phyloP scores from a whole-genome alignment of 345 rosid species.

The Sonneratia caseolaris region DNA sequence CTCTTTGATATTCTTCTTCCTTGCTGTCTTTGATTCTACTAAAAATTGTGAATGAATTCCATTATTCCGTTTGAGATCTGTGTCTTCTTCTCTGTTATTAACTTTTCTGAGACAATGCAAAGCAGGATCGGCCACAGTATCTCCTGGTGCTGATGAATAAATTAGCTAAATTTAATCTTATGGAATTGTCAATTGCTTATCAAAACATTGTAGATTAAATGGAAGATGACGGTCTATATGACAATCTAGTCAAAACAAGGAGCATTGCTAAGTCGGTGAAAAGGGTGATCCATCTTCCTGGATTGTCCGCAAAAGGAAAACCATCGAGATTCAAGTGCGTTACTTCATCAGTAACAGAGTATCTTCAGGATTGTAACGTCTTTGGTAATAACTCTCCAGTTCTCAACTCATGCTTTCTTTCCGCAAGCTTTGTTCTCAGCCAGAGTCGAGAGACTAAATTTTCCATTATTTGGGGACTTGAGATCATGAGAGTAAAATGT shows the following conservation, averaged over 20 bases:
- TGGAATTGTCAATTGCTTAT: too few relatives aligned
- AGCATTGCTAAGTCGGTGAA: too few relatives aligned
- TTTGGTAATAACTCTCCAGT: too few relatives aligned
- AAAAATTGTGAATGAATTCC: background rate
- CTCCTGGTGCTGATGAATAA: background rate
- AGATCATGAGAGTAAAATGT: background rate
- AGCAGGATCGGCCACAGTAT: background rate
- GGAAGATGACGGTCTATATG: too few relatives aligned
- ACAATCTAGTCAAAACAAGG: too few relatives aligned
- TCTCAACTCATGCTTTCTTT: background rate
- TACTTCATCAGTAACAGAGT: too few relatives aligned
- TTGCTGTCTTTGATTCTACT: background rate
- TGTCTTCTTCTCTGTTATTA: background rate
- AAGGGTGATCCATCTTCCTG: too few relatives aligned
- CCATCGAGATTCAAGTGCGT: too few relatives aligned
- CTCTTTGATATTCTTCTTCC: background rate
- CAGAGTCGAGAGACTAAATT: background rate
- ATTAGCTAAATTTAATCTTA: background rate
- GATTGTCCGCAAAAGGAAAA: too few relatives aligned
- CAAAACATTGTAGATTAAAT: too few relatives aligned
- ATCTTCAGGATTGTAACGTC: too few relatives aligned
- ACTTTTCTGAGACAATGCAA: background rate
- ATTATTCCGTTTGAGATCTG: background rate
- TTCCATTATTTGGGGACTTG: background rate
- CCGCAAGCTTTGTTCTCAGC: background rate